phyloP scores from a whole-genome alignment of 176 grass and related monocot genomes.

The Zoysia pacifica region DNA sequence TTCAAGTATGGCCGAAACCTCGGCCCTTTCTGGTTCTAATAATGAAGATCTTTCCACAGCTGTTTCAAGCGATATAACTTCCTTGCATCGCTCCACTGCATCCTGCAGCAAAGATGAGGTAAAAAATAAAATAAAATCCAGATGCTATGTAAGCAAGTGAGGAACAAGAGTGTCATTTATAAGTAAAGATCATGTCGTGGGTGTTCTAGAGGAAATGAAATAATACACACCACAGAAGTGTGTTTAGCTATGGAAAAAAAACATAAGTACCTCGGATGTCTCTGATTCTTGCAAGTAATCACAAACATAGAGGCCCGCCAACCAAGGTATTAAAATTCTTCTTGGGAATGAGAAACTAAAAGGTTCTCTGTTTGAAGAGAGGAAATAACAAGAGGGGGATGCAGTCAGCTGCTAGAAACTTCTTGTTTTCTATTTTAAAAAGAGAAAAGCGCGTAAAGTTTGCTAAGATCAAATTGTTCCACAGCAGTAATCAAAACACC shows the following conservation, averaged over 20 bases:
- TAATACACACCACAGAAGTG: not conserved
- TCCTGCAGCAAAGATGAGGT: constrained; percentile 49
- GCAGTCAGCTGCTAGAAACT: too few relatives aligned
- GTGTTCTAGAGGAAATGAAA: not conserved
- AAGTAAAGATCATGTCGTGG: not conserved
- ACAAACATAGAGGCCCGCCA: constrained; percentile 57
- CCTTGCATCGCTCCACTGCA: constrained; percentile 70
- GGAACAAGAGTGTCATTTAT: not conserved
- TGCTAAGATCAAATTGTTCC: not conserved
- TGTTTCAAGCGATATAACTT: constrained; percentile 76
- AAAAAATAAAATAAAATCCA: not conserved
- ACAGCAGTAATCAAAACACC: not conserved
- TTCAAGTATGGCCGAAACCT: constrained; percentile 30
- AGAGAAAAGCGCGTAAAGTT: not conserved
- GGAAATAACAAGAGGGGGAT: not conserved
- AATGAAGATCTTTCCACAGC: constrained; percentile 41
- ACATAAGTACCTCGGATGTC: constrained; percentile 56
- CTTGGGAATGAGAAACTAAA: constrained; percentile 69
- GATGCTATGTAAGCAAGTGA: not conserved
- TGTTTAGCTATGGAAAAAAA: constrained; percentile 8
- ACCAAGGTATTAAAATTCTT: constrained; percentile 87
- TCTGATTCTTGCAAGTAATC: constrained; percentile 84
- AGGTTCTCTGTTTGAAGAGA: constrained; percentile 55
- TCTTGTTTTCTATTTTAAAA: not conserved
- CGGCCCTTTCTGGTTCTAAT: constrained; percentile 61